Conservation (phyloP, 768 basidiomycete species). For the Tricholoma sp. region DNA sequence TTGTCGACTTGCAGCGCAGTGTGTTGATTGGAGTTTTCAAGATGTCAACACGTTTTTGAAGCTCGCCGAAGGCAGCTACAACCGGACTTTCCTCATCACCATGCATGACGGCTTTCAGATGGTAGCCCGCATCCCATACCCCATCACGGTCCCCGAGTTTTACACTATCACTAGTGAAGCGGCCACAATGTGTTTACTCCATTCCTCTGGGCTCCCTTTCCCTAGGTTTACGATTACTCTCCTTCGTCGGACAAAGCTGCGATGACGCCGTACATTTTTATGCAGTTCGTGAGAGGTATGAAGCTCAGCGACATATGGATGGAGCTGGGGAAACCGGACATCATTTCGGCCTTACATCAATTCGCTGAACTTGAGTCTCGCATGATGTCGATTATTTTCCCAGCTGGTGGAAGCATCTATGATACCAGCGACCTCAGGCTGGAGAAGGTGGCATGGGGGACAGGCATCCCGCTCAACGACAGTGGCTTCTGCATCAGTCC, state of each 20-base stretch:
- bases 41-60: slow-evolving; percentile 34
- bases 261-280: slow-evolving; percentile 39
- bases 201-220: slow-evolving; percentile 35
- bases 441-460: slow-evolving; percentile 28
- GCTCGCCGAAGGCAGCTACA: slow-evolving; percentile 42
- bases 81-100: slow-evolving; percentile 35
- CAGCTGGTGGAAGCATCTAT: slow-evolving; percentile 49
- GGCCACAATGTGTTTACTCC: slow-evolving; percentile 39
- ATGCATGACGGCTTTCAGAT: slow-evolving; percentile 29
- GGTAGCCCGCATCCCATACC: slow-evolving; percentile 39
- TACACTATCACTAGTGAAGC: slow-evolving; percentile 41
- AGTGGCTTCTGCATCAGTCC: slow-evolving; percentile 41
- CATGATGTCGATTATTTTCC: slow-evolving; percentile 45
- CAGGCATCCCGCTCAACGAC: slow-evolving; percentile 33
- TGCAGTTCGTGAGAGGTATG: slow-evolving; percentile 37
- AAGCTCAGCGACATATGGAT: slow-evolving; percentile 37
- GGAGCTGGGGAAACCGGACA: slow-evolving; percentile 29
- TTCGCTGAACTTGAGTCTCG: slow-evolving; percentile 40
- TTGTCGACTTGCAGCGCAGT: slow-evolving; percentile 39
- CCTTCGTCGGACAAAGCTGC: slow-evolving; percentile 33
- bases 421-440: slow-evolving; percentile 40
- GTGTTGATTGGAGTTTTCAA: slow-evolving; percentile 28
- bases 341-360: slow-evolving; percentile 38
- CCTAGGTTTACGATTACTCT: slow-evolving; percentile 38
- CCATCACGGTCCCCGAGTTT: slow-evolving; percentile 30